A percentile compares a stretch with the other conserved stretches of the same genome.
phyloP scores from a whole-genome alignment of 129 eudicot genomes.

The Artemisia argyi region DNA sequence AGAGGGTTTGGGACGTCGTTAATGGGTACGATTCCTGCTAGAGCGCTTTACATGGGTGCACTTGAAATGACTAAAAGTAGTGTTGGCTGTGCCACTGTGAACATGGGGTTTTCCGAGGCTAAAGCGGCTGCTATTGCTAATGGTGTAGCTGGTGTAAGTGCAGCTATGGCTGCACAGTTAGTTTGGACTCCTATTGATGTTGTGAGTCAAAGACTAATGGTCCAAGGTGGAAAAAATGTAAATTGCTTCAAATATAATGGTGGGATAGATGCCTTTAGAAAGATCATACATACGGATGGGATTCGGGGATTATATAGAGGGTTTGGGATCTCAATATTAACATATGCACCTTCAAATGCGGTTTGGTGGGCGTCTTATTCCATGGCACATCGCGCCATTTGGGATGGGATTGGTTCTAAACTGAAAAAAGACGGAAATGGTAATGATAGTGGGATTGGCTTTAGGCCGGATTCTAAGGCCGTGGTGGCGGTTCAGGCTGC shows the following conservation, averaged over 20 bases:
- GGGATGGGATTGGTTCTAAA: slow-evolving; percentile 50
- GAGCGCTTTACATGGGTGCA: slow-evolving; percentile 90
- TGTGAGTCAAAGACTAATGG: slow-evolving; percentile 82
- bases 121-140: slow-evolving; percentile 64
- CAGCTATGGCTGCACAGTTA: slow-evolving; percentile 80
- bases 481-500: slow-evolving; percentile 65
- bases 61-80: slow-evolving; percentile 84
- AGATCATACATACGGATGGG: slow-evolving; percentile 53
- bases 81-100: slow-evolving; percentile 54
- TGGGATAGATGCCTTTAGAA: slow-evolving; percentile 69
- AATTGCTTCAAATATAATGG: slow-evolving; percentile 41
- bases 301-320: slow-evolving; percentile 72
- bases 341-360: slow-evolving; percentile 84
- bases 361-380: slow-evolving; percentile 92
- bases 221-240: slow-evolving; percentile 44
- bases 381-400: slow-evolving; percentile 48
- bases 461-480: slow-evolving; percentile 49
- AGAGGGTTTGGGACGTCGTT: slow-evolving; percentile 82
- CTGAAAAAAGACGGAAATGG: slow-evolving; percentile 38
- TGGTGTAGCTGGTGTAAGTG: slow-evolving; percentile 70
- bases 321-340: slow-evolving; percentile 70
- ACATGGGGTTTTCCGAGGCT: slow-evolving; percentile 60
- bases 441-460: slow-evolving; percentile 22
- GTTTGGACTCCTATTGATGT: slow-evolving; percentile 96
- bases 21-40: slow-evolving; percentile 80